These are phyloP conservation scores for Aspergillus awamori DNA, from an alignment of 2,329 filamentous ascomycete genomes.

Conservation along the genomic window DNA sequence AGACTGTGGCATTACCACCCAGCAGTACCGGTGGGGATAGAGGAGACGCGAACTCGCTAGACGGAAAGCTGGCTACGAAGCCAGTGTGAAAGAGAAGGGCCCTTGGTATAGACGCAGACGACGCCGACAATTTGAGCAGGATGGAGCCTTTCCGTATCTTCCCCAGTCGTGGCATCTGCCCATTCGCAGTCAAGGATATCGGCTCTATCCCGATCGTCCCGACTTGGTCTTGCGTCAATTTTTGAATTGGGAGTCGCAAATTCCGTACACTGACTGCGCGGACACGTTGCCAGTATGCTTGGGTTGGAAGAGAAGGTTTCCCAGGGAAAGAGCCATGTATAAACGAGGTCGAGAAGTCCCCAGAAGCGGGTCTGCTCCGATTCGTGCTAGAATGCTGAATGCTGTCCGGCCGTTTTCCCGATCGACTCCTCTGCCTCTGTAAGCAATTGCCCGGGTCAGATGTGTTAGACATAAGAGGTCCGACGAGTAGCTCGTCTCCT, in stretches of 20 bases:
- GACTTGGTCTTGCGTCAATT: conserved; percentile 77
- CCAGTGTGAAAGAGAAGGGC: conserved; percentile 59
- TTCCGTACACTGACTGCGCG: conserved; percentile 85
- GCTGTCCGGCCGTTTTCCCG: conserved; percentile 23
- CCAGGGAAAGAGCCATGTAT: conserved; percentile 29
- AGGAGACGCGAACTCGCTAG: conserved; percentile 53
- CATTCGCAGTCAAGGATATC: conserved; percentile 25
- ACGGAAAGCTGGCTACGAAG: conserved; percentile 71
- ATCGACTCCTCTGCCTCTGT: conserved; percentile 14
- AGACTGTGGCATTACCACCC: conserved; percentile 66
- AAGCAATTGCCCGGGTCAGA: conserved; percentile 52
- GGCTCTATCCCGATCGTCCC: conserved; percentile 79
- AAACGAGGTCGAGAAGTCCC: conserved; percentile 39
- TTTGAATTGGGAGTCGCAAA: conserved; percentile 77
- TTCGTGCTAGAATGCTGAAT: conserved; percentile 26
- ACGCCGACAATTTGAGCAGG: conserved; percentile 63
- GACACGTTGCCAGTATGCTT: conserved; percentile 78
- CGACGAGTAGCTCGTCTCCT: conserved; percentile 76
- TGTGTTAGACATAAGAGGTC: conserved; percentile 63
- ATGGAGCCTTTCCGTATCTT: conserved; percentile 79
- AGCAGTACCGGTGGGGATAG: conserved; percentile 59
- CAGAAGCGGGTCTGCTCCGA: conserved; percentile 38
- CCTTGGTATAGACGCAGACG: conserved; percentile 48
- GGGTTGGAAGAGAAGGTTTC: conserved; percentile 56
- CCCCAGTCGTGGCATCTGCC: conserved; percentile 33